phyloP scores from a whole-genome alignment of 2,329 filamentous ascomycete genomes.

The Penicillium griseofulvum region DNA sequence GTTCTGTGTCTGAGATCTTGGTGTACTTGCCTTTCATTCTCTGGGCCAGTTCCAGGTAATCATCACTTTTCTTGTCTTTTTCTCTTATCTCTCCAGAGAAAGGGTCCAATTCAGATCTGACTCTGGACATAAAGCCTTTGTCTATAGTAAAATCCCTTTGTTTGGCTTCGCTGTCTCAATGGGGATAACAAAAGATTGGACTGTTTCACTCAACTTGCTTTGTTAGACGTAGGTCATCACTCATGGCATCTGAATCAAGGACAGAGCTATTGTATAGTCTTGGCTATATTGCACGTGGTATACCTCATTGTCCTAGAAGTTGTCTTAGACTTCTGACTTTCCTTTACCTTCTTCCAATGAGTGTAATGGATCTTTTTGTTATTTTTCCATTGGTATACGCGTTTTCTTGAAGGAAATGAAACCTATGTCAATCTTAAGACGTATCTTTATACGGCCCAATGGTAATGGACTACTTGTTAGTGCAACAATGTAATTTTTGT shows the following conservation, averaged over 20 bases:
- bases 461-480: neutral
- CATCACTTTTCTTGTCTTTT: neutral
- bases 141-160: neutral
- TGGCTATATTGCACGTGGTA: neutral
- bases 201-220: neutral
- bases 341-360: neutral
- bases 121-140: constrained; percentile 1
- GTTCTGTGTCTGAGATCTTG: neutral
- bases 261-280: constrained; percentile 2
- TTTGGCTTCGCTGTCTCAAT: neutral
- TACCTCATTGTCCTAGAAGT: neutral
- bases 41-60: neutral
- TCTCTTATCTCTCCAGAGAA: neutral
- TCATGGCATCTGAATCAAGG: neutral
- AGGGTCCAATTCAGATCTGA: neutral
- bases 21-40: constrained; percentile 1
- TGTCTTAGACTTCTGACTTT: neutral
- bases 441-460: neutral
- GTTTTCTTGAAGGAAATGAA: neutral
- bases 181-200: neutral
- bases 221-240: neutral
- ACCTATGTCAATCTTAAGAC: neutral
- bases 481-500: neutral
- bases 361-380: neutral
- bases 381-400: neutral